Base-by-base conservation (phyloP, 805 yeast species). In the Nakazawaea ishiwadae region DNA sequence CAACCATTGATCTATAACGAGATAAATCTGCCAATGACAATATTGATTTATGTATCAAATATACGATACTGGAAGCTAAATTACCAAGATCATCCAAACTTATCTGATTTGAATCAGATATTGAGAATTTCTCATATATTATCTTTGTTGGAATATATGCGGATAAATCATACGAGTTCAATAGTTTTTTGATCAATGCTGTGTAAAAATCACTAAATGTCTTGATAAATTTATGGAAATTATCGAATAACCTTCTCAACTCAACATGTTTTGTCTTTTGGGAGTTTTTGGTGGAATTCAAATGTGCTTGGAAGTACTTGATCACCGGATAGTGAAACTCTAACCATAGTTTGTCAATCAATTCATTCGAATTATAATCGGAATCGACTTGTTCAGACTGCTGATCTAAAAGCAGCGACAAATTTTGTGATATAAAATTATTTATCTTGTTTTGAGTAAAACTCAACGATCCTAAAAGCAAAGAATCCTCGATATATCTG, bases 291-390 rank as follows among this genome's bases (percentile, higher is more conserved):
- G 55, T 21, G 9, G 44, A 38, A 17, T 50, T 47, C 40, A 63
- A 58, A 52, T 61, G 66, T 9, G 56, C 50, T 52, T 75, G 79
- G 50, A 71, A 81, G 53, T 70, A 70, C 49, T 78, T 80, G 46
- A 81, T 68, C 2, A 77, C 71, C 2, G 87, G 87, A 50, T 79
- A 77, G 49, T 79, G 83, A 47, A 83, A 68, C 4, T 76, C 75
- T 24, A 65, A 54, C 89, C 89, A 83, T 16, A 78, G 56, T 4
- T 56, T 50, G 39, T 77, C 82, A 15, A 82, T 65, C 5, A 73
- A 56, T 2, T 55, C 53, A 31, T 50, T 58, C 5, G 57, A 47
- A 5, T 52, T 40, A 27, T 44, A 30, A 41, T 42, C 30, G n/a
- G 15, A n/a, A 7, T 27, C 21, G 20, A n/a, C 39, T 5, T 34